Evolutionary conservation across 2,329 filamentous ascomycete genomes (phyloP).

Genomic region (Emergomyces orientalis): DNA sequence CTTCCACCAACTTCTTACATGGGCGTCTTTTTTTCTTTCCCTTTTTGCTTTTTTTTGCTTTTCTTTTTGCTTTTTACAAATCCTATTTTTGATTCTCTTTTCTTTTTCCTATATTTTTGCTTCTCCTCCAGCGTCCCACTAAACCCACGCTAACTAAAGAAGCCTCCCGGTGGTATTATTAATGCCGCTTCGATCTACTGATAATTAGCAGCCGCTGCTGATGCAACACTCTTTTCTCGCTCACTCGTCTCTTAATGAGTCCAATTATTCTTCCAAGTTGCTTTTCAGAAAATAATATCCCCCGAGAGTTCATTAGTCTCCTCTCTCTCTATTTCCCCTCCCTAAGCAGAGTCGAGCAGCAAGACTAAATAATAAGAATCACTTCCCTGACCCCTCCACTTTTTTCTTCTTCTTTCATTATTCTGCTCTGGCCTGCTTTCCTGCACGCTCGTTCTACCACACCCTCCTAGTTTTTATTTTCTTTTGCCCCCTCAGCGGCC

Average conservation of each 20-base stretch:
- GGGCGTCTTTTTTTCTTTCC: background rate
- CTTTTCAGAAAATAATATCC: background rate
- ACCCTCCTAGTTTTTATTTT: background rate
- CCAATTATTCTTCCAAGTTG: background rate
- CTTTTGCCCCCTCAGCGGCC: background rate
- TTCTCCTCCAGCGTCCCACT: background rate
- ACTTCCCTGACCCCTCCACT: background rate
- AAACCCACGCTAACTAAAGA: background rate
- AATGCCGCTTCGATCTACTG: background rate
- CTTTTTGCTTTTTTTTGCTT: background rate
- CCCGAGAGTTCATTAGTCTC: background rate
- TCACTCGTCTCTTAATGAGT: background rate
- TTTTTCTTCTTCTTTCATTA: background rate
- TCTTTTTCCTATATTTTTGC: background rate
- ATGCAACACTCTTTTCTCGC: background rate
- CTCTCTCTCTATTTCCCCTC: background rate
- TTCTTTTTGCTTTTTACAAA: background rate
- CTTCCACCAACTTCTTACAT: background rate
- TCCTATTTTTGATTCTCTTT: too few relatives aligned
- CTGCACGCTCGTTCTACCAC: background rate
- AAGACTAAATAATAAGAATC: slow-evolving; percentile 10
- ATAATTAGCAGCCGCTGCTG: background rate
- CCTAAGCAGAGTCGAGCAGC: background rate
- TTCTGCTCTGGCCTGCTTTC: background rate
- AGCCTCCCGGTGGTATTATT: background rate